A percentile compares a stretch with the other conserved stretches of the same genome.
phyloP scores from a whole-genome alignment of 2,329 filamentous ascomycete species.

The Cryoendolithus antarcticus region DNA sequence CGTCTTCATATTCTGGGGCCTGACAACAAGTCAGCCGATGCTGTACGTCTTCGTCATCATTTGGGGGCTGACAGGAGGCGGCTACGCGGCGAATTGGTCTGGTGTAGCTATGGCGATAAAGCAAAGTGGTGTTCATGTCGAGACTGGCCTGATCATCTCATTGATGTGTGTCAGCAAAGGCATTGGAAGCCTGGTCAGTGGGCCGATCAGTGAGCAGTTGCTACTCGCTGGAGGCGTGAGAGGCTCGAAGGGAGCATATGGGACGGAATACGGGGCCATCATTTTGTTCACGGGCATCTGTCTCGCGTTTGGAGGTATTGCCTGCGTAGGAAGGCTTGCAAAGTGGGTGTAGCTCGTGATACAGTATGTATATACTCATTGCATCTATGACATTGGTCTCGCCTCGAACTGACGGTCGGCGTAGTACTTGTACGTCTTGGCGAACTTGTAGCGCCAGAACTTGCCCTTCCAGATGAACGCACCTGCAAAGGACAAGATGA shows the following conservation, averaged over 20 bases:
- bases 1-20: constrained; percentile 35
- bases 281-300: constrained; percentile 32
- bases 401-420: constrained; percentile 22
- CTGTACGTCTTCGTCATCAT: constrained; percentile 32
- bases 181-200: constrained; percentile 38
- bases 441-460: constrained; percentile 19
- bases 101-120: constrained; percentile 15
- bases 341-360: constrained; percentile 7
- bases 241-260: constrained; percentile 29
- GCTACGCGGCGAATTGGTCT: constrained; percentile 26
- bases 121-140: constrained; percentile 17
- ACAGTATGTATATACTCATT: too few relatives aligned
- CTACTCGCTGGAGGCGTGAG: constrained; percentile 25
- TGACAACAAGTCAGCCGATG: constrained; percentile 28
- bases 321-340: constrained; percentile 12
- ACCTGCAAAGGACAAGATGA: constrained; percentile 18
- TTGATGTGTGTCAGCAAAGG: constrained; percentile 38
- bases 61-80: constrained; percentile 32
- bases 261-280: constrained; percentile 30
- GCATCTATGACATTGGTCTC: constrained; percentile 10
- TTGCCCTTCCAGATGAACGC: constrained; percentile 26
- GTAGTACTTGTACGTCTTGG: constrained; percentile 25
- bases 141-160: constrained; percentile 38
- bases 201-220: constrained; percentile 38
- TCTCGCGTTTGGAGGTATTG: constrained; percentile 20